Conservation (phyloP, 2,329 filamentous ascomycete genomes). For the Cercospora zeina region DNA sequence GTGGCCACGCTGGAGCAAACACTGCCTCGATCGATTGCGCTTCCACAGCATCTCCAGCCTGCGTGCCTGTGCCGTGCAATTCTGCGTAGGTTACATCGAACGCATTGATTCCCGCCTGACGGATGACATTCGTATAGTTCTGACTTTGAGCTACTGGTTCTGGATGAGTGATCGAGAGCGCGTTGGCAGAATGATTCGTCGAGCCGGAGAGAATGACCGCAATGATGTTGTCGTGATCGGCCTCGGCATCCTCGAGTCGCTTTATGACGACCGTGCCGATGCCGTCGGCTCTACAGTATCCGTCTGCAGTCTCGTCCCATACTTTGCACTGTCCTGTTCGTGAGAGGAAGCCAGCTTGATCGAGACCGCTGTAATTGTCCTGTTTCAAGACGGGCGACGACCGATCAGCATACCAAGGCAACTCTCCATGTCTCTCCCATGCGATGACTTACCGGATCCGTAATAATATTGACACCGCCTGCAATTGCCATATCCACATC, state of each 20-base stretch:
- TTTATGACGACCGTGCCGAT: constrained; percentile 39
- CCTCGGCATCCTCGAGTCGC: constrained; percentile 38
- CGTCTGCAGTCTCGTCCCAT: constrained; percentile 39
- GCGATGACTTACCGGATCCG: constrained; percentile 24
- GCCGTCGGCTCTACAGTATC: constrained; percentile 42
- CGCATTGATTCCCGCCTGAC: constrained; percentile 19
- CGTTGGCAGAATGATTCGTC: constrained; percentile 40
- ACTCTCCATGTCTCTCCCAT: no score
- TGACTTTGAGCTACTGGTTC: constrained; percentile 19
- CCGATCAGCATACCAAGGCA: no score
- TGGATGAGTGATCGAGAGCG: constrained; percentile 12
- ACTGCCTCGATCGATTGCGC: constrained; percentile 5
- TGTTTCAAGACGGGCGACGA: no score
- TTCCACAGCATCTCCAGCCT: constrained; percentile 20
- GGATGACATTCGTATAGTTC: background rate
- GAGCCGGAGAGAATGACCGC: constrained; percentile 37
- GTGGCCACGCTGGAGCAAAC: background rate
- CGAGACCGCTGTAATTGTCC: constrained; percentile 15
- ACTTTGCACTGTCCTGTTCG: constrained; percentile 34
- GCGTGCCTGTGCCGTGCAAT: constrained; percentile 25
- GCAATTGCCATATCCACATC: constrained; percentile 28
- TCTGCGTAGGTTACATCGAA: constrained; percentile 14
- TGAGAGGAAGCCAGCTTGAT: constrained; percentile 21
- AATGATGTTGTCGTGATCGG: constrained; percentile 41
- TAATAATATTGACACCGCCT: constrained; percentile 17